Evolutionary conservation across 768 basidiomycete species (phyloP), one percentile per base, ranked within the genome.

Genomic region (Leucogyrophana mollusca): DNA sequence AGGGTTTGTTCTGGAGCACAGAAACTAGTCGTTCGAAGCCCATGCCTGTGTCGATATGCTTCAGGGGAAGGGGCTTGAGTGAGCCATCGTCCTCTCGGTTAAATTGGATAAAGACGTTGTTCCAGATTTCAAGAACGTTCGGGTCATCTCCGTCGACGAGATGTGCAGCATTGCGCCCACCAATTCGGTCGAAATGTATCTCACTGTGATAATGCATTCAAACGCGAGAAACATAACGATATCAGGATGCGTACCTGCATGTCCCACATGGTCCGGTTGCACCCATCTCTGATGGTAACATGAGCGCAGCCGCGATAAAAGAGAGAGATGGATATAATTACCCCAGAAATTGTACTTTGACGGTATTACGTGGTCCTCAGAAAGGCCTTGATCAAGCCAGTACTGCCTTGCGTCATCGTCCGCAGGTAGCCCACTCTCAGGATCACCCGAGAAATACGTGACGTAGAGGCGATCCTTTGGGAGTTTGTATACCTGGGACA

Each of bases 331-430:
- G n/a, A 27, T 1, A 65, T 81, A 39, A 21, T 20, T 66, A 93
- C 94, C 95, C 96, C 96, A 99, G 64, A 99, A 98, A 70, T 99
- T 99, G 66, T 97, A 94, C 65, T 96, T 96, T 4, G 92, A 88
- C 6, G 96, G 89, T 41, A 99, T 71, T 51, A 99, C 87, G 56
- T 94, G 94, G 51, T 87, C 85, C 52, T 94, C 93, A 0, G 83
- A 61, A 18, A 98, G 85, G 34, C 96, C 96, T 49, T 88, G 82
- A n/a, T 83, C 79, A 7, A 90, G 66, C 96, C 96, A 98, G 38
- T 78, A 79, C 54, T 92, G 75, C 62, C 82, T 86, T 18, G 93
- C 91, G 65, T 98, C 94, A 30, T 81, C 67, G 66, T 99, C 96
- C 3, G 95, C 81, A 50, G 89, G 85, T 18, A 99, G 74, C 14